Conservation (phyloP, 805 yeast genomes). For the Zygotorulaspora sp. region DNA sequence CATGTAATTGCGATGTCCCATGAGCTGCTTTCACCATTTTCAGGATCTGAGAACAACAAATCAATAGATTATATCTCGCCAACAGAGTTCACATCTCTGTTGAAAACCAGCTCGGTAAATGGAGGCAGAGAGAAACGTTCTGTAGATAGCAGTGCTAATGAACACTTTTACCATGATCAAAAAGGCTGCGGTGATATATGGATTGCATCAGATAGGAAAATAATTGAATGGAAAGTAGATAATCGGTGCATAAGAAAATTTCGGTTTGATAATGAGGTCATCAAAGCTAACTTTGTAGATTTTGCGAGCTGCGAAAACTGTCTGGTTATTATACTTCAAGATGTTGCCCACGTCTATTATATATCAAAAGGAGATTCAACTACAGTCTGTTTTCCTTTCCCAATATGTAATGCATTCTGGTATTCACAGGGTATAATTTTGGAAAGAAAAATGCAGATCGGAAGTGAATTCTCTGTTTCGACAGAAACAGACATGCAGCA, state of each 20-base stretch:
- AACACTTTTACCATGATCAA: slow-evolving; percentile 7
- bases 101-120: neutral
- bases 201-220: slow-evolving; percentile 36
- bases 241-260: slow-evolving; percentile 27
- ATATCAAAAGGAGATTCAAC: slow-evolving; percentile 53
- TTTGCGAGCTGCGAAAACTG: slow-evolving; percentile 40
- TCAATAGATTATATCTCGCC: neutral
- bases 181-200: slow-evolving; percentile 23
- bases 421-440: slow-evolving; percentile 65
- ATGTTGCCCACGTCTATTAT: slow-evolving; percentile 57
- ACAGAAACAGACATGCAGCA: slow-evolving; percentile 12
- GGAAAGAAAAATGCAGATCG: slow-evolving; percentile 41
- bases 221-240: slow-evolving; percentile 38
- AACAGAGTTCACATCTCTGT: neutral
- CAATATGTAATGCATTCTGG: slow-evolving; percentile 54
- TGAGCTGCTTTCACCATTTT: slow-evolving; percentile 1
- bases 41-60: neutral
- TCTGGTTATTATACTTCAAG: slow-evolving; percentile 57
- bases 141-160: slow-evolving; percentile 5
- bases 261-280: slow-evolving; percentile 46
- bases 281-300: slow-evolving; percentile 57
- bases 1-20: neutral
- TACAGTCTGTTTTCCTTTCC: slow-evolving; percentile 65
- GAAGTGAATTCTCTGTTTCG: slow-evolving; percentile 3
- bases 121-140: neutral